Base-by-base conservation (phyloP, 1,284 basidiomycete genomes). In the Cryptococcus maquisensis region DNA sequence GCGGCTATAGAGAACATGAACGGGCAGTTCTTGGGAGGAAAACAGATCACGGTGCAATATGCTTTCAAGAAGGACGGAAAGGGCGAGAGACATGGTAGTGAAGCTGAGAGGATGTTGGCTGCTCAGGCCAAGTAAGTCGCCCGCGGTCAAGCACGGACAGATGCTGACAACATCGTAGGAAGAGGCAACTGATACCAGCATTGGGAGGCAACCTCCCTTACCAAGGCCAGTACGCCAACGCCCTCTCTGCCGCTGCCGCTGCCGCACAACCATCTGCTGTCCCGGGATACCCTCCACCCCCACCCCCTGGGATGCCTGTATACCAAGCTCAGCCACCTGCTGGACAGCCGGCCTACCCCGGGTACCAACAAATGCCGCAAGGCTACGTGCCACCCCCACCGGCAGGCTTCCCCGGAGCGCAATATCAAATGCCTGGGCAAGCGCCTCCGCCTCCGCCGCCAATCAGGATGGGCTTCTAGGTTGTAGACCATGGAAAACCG, bases 31-130 rank as follows among this genome's bases (percentile, higher is more conserved):
- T 81, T 98, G 45, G 93, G 95, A 86, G 98, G 98, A 81, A 96
- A 96, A 76, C 88, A 93, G 55, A 90, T 98, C 71, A 86, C 86
- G 16, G 93, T 97, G 15, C 91, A 95, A 74, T 98, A 96, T 72
- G 95, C 95, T 4, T 95, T 97, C 82, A 98, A 98, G 77, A 98
- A 98, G 79, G 96, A 98, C 67, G 91, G 90, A 52, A 97, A 98
- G 75, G 93, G 94, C 57, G 95, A 98, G 75, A 84, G 94, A 16
- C 96, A 98, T 69, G 96, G 95, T 37, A 96, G 94, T 4, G 81
- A 88, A 20, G 94, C 96, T 2, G 95, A 98, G 77, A 86, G 95
- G 57, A 82, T 98, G 44, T 84, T 98, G 61, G 93, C 95, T 2
- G 86, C 90, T 2, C 93, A 98, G 76, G 95, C 96, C 39, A 84